Percentiles rank a stretch among this genome's conserved stretches.
phyloP scores from a whole-genome alignment of 192 early-diverging fungal species.

The Coemansia sp. region DNA sequence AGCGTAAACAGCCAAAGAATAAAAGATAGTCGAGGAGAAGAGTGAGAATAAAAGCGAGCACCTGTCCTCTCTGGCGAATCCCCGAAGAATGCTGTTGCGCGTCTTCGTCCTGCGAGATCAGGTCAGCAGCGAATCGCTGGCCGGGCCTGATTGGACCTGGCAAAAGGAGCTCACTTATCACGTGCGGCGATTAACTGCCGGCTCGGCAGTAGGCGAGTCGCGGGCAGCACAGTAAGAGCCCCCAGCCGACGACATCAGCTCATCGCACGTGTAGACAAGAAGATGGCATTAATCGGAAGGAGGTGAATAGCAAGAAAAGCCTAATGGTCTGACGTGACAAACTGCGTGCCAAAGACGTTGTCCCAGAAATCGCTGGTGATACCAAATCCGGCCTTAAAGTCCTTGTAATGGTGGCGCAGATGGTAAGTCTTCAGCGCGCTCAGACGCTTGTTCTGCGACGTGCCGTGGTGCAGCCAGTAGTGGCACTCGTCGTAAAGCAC shows the following conservation, averaged over 20 bases:
- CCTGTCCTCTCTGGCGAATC: background rate
- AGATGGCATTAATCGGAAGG: background rate
- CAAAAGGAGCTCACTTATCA: no score
- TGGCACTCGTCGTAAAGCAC: slow-evolving; percentile 93
- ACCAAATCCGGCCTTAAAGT: slow-evolving; percentile 85
- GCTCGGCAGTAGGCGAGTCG: background rate
- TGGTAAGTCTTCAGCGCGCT: slow-evolving; percentile 94
- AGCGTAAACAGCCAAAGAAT: slow-evolving; percentile 6
- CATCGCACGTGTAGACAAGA: background rate
- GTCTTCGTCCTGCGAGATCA: background rate
- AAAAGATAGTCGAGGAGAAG: background rate
- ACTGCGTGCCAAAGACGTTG: slow-evolving; percentile 72
- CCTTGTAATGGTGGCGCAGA: slow-evolving; percentile 94
- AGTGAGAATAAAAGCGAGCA: background rate
- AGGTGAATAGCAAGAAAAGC: slow-evolving; percentile 1
- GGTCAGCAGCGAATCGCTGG: background rate
- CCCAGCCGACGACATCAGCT: background rate
- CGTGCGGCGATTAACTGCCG: background rate
- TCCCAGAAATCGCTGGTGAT: slow-evolving; percentile 95
- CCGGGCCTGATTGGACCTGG: background rate
- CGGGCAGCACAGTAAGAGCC: background rate
- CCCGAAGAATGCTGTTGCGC: background rate
- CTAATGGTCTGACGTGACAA: slow-evolving; percentile 13
- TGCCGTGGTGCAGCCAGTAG: slow-evolving; percentile 94
- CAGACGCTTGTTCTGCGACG: slow-evolving; percentile 71